Base-by-base conservation (phyloP, 371 early-diverging fungal genomes). In the Zychaea mexicana region DNA sequence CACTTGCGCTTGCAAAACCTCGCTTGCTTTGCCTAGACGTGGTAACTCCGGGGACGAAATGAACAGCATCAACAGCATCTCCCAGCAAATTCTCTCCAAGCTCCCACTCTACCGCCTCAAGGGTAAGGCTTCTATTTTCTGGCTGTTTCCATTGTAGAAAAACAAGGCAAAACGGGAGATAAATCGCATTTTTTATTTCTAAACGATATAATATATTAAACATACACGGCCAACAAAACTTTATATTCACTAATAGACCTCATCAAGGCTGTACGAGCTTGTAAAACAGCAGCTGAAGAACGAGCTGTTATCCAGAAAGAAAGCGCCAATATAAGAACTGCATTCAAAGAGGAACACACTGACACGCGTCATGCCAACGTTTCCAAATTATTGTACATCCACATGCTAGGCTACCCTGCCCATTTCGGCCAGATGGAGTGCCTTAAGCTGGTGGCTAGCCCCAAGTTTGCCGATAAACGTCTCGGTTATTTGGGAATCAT, bases 361-460 rank as follows among this genome's bases (percentile, higher is more conserved):
- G 96, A 94, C 47, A 85, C 87, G 24, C 84, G 96, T 33, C 90
- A 94, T 70, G 84, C 91, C 69, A 97, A 97, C 73, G 93, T 98
- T 52, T 91, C 95, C 46, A 98, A 98, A 77, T 83, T 98, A 65
- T 81, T 98, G 8, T 98, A 97, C 70, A 96, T 98, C 63, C 96
- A 97, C 72, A 94, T 98, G 96, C 89, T 98, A 46, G 97, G 98
- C 27, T 96, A 96, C 70, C 96, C 98, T 32, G 96, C 97, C 42
- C 98, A 97, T 72, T 98, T 97, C 74, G 99, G 99, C 17, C 98
- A 98, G 83, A 96, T 98, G 68, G 98, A 98, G 74, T 98, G 97
- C 71, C 78, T 98, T 47, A 98, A 98, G 77, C 78, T 98, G 55
- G 98, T 94, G 2, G 98, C 97, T 26, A 93, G 94, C 26, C 90